Evolutionary conservation across 163 green algal species (phyloP).

Genomic region (Scenedesmus sp.): DNA sequence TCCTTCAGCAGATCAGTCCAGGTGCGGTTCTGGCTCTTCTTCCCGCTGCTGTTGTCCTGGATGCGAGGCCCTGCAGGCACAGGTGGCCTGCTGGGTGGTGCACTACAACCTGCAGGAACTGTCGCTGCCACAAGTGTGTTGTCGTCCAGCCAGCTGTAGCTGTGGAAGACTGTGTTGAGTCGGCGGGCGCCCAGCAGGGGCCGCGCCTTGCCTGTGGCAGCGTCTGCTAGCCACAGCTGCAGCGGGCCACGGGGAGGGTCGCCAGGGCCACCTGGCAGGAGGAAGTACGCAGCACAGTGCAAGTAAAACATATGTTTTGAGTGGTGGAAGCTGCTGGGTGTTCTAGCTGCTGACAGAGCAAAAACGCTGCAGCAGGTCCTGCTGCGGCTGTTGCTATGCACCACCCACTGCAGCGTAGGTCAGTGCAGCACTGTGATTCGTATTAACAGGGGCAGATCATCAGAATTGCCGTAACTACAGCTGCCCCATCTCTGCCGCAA

Average conservation of each 20-base stretch:
- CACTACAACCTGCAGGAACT: slow-evolving; percentile 68
- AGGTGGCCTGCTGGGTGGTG: slow-evolving; percentile 56
- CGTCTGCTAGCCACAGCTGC: slow-evolving; percentile 90
- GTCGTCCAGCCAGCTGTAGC: slow-evolving; percentile 94
- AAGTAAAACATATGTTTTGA: not conserved
- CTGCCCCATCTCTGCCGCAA: not conserved
- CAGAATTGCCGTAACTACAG: too few species aligned
- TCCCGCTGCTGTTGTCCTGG: slow-evolving; percentile 78
- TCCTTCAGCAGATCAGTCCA: slow-evolving; percentile 93
- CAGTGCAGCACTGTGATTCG: too few species aligned
- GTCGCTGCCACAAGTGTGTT: slow-evolving; percentile 83
- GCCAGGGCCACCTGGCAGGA: slow-evolving; percentile 59
- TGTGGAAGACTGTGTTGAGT: slow-evolving; percentile 94
- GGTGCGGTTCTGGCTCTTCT: slow-evolving; percentile 88
- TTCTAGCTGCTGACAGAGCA: too few species aligned
- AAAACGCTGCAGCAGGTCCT: too few species aligned
- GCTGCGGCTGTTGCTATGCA: too few species aligned
- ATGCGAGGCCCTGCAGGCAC: slow-evolving; percentile 72
- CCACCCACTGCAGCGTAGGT: too few species aligned
- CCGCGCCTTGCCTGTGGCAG: slow-evolving; percentile 70
- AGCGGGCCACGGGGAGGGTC: slow-evolving; percentile 79
- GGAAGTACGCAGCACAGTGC: not conserved
- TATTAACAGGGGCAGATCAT: too few species aligned
- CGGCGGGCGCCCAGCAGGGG: slow-evolving; percentile 66
- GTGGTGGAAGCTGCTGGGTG: not conserved